Base-by-base conservation (phyloP, 768 basidiomycete species). In the Favolaschia claudopus region DNA sequence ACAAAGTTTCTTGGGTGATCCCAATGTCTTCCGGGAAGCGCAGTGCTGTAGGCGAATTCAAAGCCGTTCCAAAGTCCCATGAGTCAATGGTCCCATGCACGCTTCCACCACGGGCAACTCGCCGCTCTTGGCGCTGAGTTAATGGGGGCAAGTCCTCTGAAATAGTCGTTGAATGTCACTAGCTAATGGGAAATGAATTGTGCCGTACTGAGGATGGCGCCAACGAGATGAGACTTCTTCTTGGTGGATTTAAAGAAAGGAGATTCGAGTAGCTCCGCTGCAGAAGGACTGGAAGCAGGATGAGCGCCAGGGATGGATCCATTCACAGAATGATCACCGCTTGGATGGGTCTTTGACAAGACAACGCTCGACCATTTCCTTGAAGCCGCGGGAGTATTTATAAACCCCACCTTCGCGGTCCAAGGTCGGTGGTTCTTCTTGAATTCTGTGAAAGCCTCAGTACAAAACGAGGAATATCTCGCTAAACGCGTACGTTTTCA, bases 361-460 rank as follows among this genome's bases (percentile, higher is more conserved):
- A 70, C 96, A 97, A 13, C 82, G 82, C 46, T 91, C 90, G 15
- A 97, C 81, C 46, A 95, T 81, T 54, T 95, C 93, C 61, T 91
- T 89, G 76, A 96, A 93, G 1, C 84, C 82, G 51, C 87, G 87
- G 25, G 91, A 91, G 70, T 93, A 96, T 62, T 86, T 89, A 73
- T 88, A 79, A 20, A 80, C 76, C 17, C 91, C 92, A 15, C 85
- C 84, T 45, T 88, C 82, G 15, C 92, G 82, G 66, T 93, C 85
- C 36, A 97, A 79, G 12, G 83, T 86, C 1, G 96, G 96, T 5
- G 94, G 81, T 2, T 82, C 88, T 57, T 92, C 89, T 65, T 88
- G 86, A 24, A 95, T 88, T 29, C 89, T 92, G 40, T 8, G 50
- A 22, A 37, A 27, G 24, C 22, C 34, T 60, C n/a, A 57, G 48